A percentile compares a stretch with the other conserved stretches of the same genome.
These are phyloP conservation scores for Alternaria infectoria DNA, from an alignment of 2,329 filamentous ascomycete genomes.

Conservation along the genomic window DNA sequence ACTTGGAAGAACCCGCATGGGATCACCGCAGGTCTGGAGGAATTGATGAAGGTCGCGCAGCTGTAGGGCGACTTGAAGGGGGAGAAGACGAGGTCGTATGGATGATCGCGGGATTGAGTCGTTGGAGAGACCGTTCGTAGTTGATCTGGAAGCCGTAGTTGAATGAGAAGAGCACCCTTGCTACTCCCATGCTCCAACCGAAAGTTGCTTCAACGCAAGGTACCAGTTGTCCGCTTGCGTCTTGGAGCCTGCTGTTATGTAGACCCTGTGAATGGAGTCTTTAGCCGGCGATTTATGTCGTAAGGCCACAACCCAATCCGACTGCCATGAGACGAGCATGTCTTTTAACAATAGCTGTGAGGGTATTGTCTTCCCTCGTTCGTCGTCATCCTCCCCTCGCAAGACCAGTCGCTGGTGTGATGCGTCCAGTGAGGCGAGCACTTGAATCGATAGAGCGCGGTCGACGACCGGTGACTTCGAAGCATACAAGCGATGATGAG, in stretches of 20 bases:
- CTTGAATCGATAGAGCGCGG: background rate
- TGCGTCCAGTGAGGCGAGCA: background rate
- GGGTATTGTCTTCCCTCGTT: background rate
- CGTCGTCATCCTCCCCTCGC: background rate
- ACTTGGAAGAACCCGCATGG: background rate
- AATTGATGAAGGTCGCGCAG: background rate
- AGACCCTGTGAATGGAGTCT: background rate
- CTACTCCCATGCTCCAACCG: background rate
- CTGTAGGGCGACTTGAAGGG: background rate
- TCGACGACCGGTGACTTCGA: background rate
- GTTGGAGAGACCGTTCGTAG: background rate
- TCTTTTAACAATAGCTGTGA: background rate
- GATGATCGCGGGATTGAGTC: background rate
- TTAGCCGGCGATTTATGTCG: background rate
- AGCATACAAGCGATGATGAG: background rate
- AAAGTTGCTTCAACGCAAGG: background rate
- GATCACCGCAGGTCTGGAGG: background rate
- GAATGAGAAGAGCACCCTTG: background rate
- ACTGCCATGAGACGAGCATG: background rate
- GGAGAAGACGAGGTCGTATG: background rate
- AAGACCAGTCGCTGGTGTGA: background rate
- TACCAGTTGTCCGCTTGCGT: background rate
- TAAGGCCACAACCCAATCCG: background rate
- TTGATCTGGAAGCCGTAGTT: background rate
- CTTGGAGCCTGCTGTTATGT: background rate